Percentiles rank a stretch among this genome's conserved stretches.
phyloP scores from a whole-genome alignment of 345 rosid species.

The Salix purpurea region DNA sequence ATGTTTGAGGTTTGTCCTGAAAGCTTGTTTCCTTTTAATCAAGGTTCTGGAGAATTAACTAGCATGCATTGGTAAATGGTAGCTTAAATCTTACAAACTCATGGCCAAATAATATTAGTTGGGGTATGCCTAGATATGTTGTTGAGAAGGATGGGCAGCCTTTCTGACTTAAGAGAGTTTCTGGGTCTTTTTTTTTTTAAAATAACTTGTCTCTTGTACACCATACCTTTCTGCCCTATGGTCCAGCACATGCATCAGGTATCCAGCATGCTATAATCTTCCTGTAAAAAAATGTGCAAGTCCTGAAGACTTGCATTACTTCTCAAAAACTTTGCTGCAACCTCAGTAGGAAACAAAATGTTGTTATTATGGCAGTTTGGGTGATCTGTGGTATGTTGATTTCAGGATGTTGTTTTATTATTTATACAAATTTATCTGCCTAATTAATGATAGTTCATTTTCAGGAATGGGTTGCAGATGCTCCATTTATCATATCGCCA shows the following conservation, averaged over 20 bases:
- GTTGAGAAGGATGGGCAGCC: neutral
- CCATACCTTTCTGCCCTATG: neutral
- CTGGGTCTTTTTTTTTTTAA: neutral
- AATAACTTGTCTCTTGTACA: neutral
- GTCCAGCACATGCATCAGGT: neutral
- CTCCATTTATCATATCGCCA: constrained; percentile 97
- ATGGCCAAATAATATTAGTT: neutral
- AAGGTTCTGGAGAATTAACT: neutral
- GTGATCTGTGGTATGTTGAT: neutral
- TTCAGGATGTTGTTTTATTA: neutral
- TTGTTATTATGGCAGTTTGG: neutral
- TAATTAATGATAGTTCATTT: constrained; percentile 12
- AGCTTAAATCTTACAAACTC: neutral
- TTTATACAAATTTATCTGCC: neutral
- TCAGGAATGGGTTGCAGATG: constrained; percentile 95
- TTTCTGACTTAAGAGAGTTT: neutral
- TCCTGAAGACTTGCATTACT: neutral
- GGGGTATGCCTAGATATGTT: neutral
- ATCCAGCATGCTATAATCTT: neutral
- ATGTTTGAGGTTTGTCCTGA: constrained; percentile 89
- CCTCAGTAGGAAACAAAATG: neutral
- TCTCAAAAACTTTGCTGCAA: neutral
- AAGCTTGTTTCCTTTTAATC: constrained; percentile 3
- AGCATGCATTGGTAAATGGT: neutral
- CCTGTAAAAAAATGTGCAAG: neutral